phyloP scores from a whole-genome alignment of 2,329 filamentous ascomycete genomes.

The Xylariaceae sp. region DNA sequence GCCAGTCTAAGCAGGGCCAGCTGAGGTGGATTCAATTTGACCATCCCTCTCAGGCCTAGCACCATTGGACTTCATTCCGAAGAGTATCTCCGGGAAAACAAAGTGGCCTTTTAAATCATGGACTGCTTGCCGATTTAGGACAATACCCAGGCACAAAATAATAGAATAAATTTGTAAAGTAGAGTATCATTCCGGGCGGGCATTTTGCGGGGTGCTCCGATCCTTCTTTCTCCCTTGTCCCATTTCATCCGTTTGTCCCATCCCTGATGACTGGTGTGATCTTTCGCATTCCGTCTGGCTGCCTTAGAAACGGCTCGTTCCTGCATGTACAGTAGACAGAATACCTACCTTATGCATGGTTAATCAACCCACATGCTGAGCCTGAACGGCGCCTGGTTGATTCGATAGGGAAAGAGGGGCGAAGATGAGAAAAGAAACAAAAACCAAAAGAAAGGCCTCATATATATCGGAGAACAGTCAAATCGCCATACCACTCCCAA shows the following conservation, averaged over 20 bases:
- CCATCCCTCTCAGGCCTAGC: too few relatives aligned
- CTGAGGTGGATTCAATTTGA: too few relatives aligned
- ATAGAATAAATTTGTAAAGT: too few relatives aligned
- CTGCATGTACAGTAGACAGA: slow-evolving; percentile 5
- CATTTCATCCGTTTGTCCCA: background rate
- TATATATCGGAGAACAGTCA: background rate
- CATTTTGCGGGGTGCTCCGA: background rate
- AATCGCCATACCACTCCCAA: background rate
- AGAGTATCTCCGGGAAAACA: too few relatives aligned
- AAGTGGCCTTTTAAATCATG: too few relatives aligned
- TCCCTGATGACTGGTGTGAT: too few relatives aligned
- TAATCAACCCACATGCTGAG: slow-evolving; percentile 13
- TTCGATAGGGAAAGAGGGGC: background rate
- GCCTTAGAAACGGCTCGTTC: background rate
- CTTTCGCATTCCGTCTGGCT: background rate
- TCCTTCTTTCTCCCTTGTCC: background rate
- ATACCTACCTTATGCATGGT: slow-evolving; percentile 15
- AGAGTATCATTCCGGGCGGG: background rate
- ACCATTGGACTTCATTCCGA: too few relatives aligned
- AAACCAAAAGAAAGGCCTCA: slow-evolving; percentile 2
- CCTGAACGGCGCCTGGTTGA: slow-evolving; percentile 4
- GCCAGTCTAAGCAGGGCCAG: too few relatives aligned
- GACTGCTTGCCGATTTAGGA: too few relatives aligned
- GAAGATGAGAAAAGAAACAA: slow-evolving; percentile 5
- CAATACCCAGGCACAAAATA: too few relatives aligned